phyloP scores from a whole-genome alignment of 2,329 filamentous ascomycete genomes.

The Aspergillus calidoustus region DNA sequence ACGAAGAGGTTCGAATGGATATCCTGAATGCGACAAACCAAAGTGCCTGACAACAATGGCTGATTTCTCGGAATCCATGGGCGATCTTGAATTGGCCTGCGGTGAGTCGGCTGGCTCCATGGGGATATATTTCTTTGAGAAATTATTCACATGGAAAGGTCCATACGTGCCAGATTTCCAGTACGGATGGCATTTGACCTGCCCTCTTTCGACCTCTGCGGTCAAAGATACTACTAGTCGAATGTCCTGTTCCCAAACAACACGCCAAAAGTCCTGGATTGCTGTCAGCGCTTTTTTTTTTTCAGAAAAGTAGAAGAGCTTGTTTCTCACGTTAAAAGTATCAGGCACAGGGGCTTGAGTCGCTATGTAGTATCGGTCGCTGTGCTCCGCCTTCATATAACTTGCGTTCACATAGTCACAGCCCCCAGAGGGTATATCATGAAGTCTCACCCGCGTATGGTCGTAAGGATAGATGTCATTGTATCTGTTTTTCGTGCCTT shows the following conservation, averaged over 20 bases:
- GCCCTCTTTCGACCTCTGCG: slow-evolving; percentile 88
- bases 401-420: slow-evolving; percentile 98
- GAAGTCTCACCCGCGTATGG: slow-evolving; percentile 82
- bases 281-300: slow-evolving; percentile 10
- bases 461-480: slow-evolving; percentile 98
- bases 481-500: slow-evolving; percentile 93
- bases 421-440: slow-evolving; percentile 66
- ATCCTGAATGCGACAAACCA: slow-evolving; percentile 73
- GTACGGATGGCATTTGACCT: slow-evolving; percentile 93
- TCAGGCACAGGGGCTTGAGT: slow-evolving; percentile 91
- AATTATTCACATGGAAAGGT: slow-evolving; percentile 70
- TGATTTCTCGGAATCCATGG: slow-evolving; percentile 46
- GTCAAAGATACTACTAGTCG: slow-evolving; percentile 96
- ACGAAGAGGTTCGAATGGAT: slow-evolving; percentile 83
- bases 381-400: slow-evolving; percentile 76
- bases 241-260: slow-evolving; percentile 95
- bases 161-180: slow-evolving; percentile 85
- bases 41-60: slow-evolving; percentile 87
- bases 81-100: slow-evolving; percentile 41
- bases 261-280: slow-evolving; percentile 90
- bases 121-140: slow-evolving; percentile 82
- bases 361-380: slow-evolving; percentile 92
- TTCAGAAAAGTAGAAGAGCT: neutral
- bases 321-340: slow-evolving; percentile 76
- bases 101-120: slow-evolving; percentile 66